These are phyloP conservation scores for Shiraia sp. DNA, from an alignment of 2,329 filamentous ascomycete species.

Conservation along the genomic window DNA sequence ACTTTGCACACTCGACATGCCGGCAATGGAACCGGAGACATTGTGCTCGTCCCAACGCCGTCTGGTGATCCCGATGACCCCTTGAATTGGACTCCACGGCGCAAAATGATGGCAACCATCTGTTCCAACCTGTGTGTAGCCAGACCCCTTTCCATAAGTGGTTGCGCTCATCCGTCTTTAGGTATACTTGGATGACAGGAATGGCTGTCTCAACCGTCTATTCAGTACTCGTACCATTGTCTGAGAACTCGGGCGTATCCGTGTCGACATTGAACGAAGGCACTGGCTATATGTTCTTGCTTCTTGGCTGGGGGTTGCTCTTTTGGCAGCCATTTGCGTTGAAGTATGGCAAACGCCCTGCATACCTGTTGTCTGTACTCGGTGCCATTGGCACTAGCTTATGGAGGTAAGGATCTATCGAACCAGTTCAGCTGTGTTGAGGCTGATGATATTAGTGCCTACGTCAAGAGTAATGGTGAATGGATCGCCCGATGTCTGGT, in stretches of 20 bases:
- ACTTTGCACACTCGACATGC: conserved; percentile 45
- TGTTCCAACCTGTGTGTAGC: conserved; percentile 22
- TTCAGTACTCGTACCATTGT: conserved; percentile 54
- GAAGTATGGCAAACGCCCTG: conserved; percentile 56
- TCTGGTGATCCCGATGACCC: conserved; percentile 42
- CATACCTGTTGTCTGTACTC: conserved; percentile 51
- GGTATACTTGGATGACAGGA: conserved; percentile 56
- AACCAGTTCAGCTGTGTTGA: neutral
- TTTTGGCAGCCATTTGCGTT: conserved; percentile 59
- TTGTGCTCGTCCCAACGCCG: conserved; percentile 47
- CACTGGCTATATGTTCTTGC: conserved; percentile 58
- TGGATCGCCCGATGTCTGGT: conserved; percentile 55
- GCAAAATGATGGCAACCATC: conserved; percentile 30
- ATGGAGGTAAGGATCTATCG: conserved; percentile 38
- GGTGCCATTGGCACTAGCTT: conserved; percentile 47
- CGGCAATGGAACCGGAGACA: conserved; percentile 35
- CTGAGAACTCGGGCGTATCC: conserved; percentile 52
- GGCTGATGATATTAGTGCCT: conserved; percentile 42
- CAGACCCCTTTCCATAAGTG: neutral
- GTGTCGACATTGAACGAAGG: conserved; percentile 53
- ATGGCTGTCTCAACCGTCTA: conserved; percentile 56
- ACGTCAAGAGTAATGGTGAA: conserved; percentile 50
- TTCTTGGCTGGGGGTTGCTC: conserved; percentile 56
- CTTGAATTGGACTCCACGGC: conserved; percentile 38
- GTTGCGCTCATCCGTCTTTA: conserved; percentile 38